A percentile compares a stretch with the other conserved stretches of the same genome.
phyloP scores from a whole-genome alignment of 495 filamentous ascomycete species.

The Echria macrotheca region DNA sequence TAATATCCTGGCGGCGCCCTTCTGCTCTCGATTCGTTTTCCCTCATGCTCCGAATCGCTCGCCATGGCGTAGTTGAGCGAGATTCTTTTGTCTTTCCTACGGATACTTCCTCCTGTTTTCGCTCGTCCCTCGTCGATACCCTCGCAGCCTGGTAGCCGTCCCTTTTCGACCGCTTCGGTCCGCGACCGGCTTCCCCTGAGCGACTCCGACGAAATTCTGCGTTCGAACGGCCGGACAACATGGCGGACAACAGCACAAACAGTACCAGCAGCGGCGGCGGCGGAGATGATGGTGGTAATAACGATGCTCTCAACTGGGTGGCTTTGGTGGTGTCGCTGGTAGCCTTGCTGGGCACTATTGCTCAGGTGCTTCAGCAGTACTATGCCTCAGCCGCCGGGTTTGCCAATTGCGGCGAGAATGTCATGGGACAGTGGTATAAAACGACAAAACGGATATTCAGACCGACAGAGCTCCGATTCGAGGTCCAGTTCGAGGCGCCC shows the following conservation, averaged over 20 bases:
- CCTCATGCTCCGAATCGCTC: too few relatives aligned
- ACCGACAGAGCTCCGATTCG: constrained; percentile 40
- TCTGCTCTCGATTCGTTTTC: too few relatives aligned
- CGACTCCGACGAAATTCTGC: too few relatives aligned
- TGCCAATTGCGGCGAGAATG: constrained; percentile 35
- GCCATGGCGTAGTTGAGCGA: too few relatives aligned
- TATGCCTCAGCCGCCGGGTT: constrained; percentile 37
- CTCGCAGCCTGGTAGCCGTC: too few relatives aligned
- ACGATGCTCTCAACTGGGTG: constrained; percentile 18
- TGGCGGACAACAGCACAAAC: too few relatives aligned
- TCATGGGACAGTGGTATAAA: constrained; percentile 42
- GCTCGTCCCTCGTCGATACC: too few relatives aligned
- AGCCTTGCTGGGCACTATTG: constrained; percentile 33
- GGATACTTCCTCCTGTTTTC: too few relatives aligned
- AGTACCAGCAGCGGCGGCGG: background rate
- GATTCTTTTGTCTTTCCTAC: too few relatives aligned
- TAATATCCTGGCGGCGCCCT: background rate
- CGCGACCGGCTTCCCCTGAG: too few relatives aligned
- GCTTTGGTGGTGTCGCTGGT: constrained; percentile 34
- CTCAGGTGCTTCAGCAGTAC: constrained; percentile 42
- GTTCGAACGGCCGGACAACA: too few relatives aligned
- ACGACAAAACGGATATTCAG: constrained; percentile 38
- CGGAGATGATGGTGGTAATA: constrained; percentile 6
- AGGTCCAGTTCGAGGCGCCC: constrained; percentile 45
- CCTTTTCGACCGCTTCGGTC: too few relatives aligned